Percentiles rank a stretch among this genome's conserved stretches.
Evolutionary conservation across 2,329 filamentous ascomycete species (phyloP).

Genomic region (Curvularia sp.): DNA sequence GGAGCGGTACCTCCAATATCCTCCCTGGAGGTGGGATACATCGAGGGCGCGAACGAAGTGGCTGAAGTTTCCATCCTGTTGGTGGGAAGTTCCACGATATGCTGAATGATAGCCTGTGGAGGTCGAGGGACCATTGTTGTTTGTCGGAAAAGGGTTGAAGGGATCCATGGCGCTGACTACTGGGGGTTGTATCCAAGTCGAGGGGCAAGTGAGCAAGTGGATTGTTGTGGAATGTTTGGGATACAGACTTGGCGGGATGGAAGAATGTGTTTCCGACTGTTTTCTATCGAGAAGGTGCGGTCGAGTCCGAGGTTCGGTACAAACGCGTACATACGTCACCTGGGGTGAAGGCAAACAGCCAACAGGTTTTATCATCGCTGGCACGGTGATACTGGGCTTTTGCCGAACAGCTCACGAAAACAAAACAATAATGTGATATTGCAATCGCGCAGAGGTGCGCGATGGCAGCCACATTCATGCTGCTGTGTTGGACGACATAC

Average conservation of each 20-base stretch:
- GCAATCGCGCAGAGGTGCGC: not conserved
- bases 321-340: too few species aligned
- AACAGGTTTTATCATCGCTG: not conserved
- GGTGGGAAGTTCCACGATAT: conserved; percentile 11
- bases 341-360: too few species aligned
- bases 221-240: not conserved
- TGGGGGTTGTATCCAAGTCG: not conserved
- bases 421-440: not conserved
- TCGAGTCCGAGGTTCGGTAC: not conserved
- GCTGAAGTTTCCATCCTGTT: conserved; percentile 19
- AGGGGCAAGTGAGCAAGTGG: not conserved
- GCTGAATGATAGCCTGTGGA: conserved; percentile 17
- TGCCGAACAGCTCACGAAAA: not conserved
- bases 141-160: too few species aligned
- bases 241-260: not conserved
- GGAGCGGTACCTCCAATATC: conserved; percentile 28
- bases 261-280: not conserved
- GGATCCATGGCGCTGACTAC: not conserved
- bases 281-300: not conserved
- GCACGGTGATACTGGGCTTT: not conserved
- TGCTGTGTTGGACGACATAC: not conserved
- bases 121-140: not conserved
- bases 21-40: conserved; percentile 9
- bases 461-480: not conserved
- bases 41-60: conserved; percentile 14